phyloP scores from a whole-genome alignment of 352 stramenopile genomes.

The Phytophthora aleatoria region DNA sequence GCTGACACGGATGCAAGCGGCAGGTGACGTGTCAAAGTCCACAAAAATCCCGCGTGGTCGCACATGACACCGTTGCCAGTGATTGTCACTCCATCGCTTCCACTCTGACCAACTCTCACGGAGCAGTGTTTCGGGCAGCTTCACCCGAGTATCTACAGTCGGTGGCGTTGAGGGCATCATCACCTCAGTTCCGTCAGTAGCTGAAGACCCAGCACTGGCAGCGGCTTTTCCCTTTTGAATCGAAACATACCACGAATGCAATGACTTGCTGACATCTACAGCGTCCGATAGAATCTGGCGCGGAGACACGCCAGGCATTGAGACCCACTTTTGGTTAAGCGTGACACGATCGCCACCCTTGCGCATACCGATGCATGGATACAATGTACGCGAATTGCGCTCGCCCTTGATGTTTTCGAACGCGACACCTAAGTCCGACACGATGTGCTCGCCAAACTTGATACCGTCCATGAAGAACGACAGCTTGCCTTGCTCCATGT shows the following conservation, averaged over 20 bases:
- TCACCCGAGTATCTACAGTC: constrained; percentile 26
- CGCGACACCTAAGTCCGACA: constrained; percentile 97
- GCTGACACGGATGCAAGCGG: constrained; percentile 90
- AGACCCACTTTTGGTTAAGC: constrained; percentile 95
- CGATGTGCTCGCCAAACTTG: constrained; percentile 99
- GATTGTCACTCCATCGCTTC: constrained; percentile 84
- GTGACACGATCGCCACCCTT: constrained; percentile 96
- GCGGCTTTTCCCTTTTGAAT: constrained; percentile 45
- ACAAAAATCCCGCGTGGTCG: constrained; percentile 90
- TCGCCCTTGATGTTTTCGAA: constrained; percentile 94
- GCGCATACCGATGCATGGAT: constrained; percentile 96
- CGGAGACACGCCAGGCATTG: constrained; percentile 77
- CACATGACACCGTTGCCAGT: constrained; percentile 80
- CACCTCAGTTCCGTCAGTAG: constrained; percentile 3
- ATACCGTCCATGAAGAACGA: constrained; percentile 99
- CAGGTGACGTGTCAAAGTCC: constrained; percentile 93
- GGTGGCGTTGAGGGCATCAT: background rate
- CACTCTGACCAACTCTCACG: constrained; percentile 82
- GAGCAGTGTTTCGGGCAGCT: constrained; percentile 64
- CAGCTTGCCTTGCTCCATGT: constrained; percentile 98
- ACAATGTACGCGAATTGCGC: constrained; percentile 90
- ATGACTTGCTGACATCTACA: constrained; percentile 89
- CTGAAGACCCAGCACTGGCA: constrained; percentile 9
- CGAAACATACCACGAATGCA: constrained; percentile 84
- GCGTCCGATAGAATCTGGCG: constrained; percentile 82